Percentiles rank a stretch among this genome's conserved stretches.
These are phyloP conservation scores for Closterium sp. DNA, from an alignment of 139 green algal species.

Conservation along the genomic window DNA sequence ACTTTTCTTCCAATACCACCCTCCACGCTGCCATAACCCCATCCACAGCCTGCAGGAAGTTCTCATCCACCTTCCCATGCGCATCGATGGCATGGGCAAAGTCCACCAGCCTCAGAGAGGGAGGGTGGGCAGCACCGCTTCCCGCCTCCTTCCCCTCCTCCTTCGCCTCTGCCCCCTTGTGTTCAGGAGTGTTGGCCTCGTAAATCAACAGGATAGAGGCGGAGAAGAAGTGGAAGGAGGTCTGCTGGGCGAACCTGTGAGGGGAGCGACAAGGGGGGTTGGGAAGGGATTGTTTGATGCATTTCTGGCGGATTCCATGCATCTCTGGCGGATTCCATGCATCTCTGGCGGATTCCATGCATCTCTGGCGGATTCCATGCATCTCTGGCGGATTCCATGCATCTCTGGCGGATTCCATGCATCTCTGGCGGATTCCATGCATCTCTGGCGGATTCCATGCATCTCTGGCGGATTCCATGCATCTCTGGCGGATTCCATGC, in stretches of 20 bases:
- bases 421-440: too few relatives aligned
- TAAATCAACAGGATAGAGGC: conserved; percentile 27
- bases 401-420: too few relatives aligned
- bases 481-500: too few relatives aligned
- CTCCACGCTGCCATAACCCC: background rate
- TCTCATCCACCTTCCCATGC: background rate
- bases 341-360: too few relatives aligned
- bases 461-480: too few relatives aligned
- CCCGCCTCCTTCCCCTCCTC: background rate
- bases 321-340: too few relatives aligned
- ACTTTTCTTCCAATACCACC: background rate
- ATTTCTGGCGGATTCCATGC: too few relatives aligned
- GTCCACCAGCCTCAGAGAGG: conserved; percentile 22
- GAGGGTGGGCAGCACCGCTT: background rate
- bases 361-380: too few relatives aligned
- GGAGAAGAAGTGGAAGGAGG: conserved; percentile 27
- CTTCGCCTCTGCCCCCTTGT: background rate
- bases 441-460: too few relatives aligned
- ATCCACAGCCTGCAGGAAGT: conserved; percentile 21
- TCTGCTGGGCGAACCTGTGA: conserved; percentile 27
- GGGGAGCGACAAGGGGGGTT: too few relatives aligned
- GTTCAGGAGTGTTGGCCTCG: background rate
- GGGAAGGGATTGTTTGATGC: too few relatives aligned
- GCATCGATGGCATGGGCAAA: conserved; percentile 37
- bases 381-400: too few relatives aligned